Evolutionary conservation across 2,329 filamentous ascomycete genomes (phyloP), one percentile per base, ranked within the genome.

Genomic region (Metarhizium robertsii): DNA sequence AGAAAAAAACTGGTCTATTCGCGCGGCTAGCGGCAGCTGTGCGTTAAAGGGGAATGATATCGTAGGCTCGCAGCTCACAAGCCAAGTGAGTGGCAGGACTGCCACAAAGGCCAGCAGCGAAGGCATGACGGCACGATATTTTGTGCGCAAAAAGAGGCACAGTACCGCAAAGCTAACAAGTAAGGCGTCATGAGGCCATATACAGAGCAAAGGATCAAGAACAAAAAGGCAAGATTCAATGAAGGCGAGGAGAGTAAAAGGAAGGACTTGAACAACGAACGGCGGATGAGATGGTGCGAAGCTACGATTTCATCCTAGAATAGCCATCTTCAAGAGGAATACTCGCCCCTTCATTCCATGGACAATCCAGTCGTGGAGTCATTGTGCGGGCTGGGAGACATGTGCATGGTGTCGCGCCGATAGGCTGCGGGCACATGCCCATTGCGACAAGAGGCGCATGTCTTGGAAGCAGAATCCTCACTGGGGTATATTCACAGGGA

Each of bases 21-120:
- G 80, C 20, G 89, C 90, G 53, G 92, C 86, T 3, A 87, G 86
- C 36, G 90, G 90, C 1, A 95, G 79, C 69, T 96, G 91, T 2
- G 88, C 85, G 70, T 94, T 95, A 69, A 95, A 78, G 1, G 90
- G 90, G 62, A 92, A 92, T 50, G 75, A 72, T 50, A 77, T 65
- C 29, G 68, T 64, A 11, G 80, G 80, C 18, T 69, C 64, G 53
- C 72, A 68, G 42, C 57, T 60, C n/a, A 66, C 67, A 38, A 71
- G 60, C 32, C 59, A 60, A 45, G 66, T 43, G 55, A 73, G 57
- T 40, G 64, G 57, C 50, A 72, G 58, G 57, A 62, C 53, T 57
- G 61, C 57, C 62, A 65, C 53, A 58, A 59, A 55, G 55, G 61
- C 62, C 54, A 62, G 55, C 54, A 65, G 62, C 55, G 62, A 62